Conservation (phyloP, 352 stramenopile species). For the Pythium folliculosum region DNA sequence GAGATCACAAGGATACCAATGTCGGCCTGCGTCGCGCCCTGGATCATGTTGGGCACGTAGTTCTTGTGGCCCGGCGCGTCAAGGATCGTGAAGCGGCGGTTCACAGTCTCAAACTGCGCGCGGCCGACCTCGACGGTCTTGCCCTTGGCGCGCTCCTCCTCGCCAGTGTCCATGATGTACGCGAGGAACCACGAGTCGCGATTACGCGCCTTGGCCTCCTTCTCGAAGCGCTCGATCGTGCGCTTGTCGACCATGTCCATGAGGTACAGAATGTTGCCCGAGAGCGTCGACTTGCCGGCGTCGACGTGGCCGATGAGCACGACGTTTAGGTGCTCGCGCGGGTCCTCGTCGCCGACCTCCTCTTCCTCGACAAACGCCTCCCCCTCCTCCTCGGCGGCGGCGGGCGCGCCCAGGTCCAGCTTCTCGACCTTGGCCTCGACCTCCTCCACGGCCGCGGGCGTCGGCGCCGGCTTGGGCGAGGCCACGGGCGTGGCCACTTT, state of each 20-base stretch:
- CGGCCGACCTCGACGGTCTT: slow-evolving; percentile 98
- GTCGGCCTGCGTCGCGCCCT: slow-evolving; percentile 96
- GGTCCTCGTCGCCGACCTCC: slow-evolving; percentile 91
- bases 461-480: slow-evolving; percentile 21
- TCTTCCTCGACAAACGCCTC: slow-evolving; percentile 62
- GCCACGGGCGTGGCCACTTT: slow-evolving; percentile 6
- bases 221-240: slow-evolving; percentile 99
- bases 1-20: slow-evolving; percentile 94
- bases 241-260: slow-evolving; percentile 97
- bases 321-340: slow-evolving; percentile 86
- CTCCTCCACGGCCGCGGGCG: slow-evolving; percentile 5
- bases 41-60: slow-evolving; percentile 99
- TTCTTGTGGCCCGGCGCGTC: slow-evolving; percentile 97
- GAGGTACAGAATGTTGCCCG: slow-evolving; percentile 99
- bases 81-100: slow-evolving; percentile 97
- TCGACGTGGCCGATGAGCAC: slow-evolving; percentile 96
- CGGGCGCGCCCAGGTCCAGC: slow-evolving; percentile 23
- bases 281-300: slow-evolving; percentile 98
- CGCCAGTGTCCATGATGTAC: slow-evolving; percentile 98
- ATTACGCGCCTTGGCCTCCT: slow-evolving; percentile 89
- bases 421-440: slow-evolving; percentile 30
- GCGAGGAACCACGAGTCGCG: slow-evolving; percentile 99
- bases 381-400: slow-evolving; percentile 50
- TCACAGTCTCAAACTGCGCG: slow-evolving; percentile 91
- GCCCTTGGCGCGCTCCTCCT: slow-evolving; percentile 96